Conservation (phyloP, 768 basidiomycete genomes). For the Pleurotus eryngii region DNA sequence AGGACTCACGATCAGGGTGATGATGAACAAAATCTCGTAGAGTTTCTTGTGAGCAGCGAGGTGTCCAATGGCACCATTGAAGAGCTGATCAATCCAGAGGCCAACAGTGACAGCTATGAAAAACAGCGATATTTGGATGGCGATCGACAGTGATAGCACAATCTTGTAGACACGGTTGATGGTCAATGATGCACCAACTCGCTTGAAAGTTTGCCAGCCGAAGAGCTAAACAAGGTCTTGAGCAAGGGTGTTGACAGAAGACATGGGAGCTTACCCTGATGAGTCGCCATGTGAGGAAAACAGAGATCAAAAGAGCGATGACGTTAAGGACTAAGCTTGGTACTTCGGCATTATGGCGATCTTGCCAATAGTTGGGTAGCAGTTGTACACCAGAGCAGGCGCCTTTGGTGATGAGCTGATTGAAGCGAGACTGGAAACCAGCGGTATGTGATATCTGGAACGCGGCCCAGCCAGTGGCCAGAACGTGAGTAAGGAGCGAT, state of each 20-base stretch:
- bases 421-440: conserved; percentile 54
- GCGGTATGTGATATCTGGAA: conserved; percentile 64
- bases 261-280: conserved; percentile 49
- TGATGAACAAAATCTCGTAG: conserved; percentile 54
- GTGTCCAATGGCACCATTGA: conserved; percentile 60
- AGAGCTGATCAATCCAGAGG: conserved; percentile 76
- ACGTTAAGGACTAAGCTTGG: conserved; percentile 61
- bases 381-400: conserved; percentile 54
- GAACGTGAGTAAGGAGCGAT: conserved; percentile 66
- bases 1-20: conserved; percentile 56
- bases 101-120: conserved; percentile 69
- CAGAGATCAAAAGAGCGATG: conserved; percentile 55
- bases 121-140: conserved; percentile 74
- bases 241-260: neutral
- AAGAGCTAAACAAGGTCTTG: conserved; percentile 42
- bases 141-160: conserved; percentile 66
- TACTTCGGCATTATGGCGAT: conserved; percentile 58
- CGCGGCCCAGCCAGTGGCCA: conserved; percentile 70
- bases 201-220: conserved; percentile 88
- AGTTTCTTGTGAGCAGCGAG: conserved; percentile 39
- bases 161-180: conserved; percentile 77
- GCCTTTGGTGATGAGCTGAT: conserved; percentile 55
- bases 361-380: conserved; percentile 63
- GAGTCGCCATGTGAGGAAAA: conserved; percentile 68
- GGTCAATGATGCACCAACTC: conserved; percentile 69